A percentile compares a stretch with the other conserved stretches of the same genome.
phyloP scores from a whole-genome alignment of 495 filamentous ascomycete species.

The Penicillium paxilli region DNA sequence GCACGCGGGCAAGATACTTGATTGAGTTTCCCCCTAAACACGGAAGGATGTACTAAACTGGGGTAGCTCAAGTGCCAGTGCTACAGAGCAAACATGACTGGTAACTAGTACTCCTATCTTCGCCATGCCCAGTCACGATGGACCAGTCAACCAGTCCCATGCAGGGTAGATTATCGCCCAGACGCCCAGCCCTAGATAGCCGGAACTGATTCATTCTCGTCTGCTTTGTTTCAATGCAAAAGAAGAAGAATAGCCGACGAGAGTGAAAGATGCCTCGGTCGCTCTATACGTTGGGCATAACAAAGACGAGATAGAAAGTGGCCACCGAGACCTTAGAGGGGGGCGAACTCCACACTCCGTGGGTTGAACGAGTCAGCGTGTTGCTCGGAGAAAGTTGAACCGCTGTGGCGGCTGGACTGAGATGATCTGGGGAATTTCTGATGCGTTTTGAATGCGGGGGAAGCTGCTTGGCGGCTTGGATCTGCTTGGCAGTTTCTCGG shows the following conservation, averaged over 20 bases:
- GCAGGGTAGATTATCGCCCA: neutral
- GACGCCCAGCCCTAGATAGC: neutral
- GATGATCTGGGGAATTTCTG: constrained; percentile 1
- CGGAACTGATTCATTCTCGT: no score
- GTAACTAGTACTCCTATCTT: no score
- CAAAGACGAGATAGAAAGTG: neutral
- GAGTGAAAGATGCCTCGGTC: neutral
- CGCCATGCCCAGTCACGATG: no score
- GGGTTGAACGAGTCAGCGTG: neutral
- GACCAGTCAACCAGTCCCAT: neutral
- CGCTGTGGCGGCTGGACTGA: neutral
- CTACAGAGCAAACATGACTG: no score
- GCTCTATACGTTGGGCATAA: neutral
- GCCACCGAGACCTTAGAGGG: neutral
- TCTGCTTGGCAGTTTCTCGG: neutral
- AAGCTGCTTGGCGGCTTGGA: neutral
- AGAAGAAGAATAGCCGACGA: neutral
- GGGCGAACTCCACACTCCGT: neutral
- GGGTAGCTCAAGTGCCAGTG: no score
- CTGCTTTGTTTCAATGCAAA: neutral
- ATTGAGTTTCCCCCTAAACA: neutral
- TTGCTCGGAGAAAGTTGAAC: neutral
- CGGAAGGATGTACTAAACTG: neutral
- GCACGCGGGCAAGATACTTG: neutral
- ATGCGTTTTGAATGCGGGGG: neutral